A percentile compares a stretch with the other conserved stretches of the same genome.
Conservation (phyloP, 441 rosid genomes). For the Aleurites moluccanus region DNA sequence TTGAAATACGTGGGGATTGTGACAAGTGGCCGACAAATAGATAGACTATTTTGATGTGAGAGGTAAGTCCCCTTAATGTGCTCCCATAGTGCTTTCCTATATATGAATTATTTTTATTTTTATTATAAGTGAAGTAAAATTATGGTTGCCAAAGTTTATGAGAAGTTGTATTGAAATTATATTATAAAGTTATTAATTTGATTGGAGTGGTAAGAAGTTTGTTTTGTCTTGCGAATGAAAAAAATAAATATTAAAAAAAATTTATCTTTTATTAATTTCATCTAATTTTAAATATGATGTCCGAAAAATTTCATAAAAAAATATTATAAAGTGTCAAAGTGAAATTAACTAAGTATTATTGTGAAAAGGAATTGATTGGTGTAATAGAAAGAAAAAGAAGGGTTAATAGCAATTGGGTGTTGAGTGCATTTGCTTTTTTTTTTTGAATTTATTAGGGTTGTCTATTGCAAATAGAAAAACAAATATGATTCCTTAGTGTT, state of each 20-base stretch:
- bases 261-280: too few species aligned
- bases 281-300: too few species aligned
- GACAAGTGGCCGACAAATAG: slow-evolving; percentile 49
- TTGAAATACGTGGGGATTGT: slow-evolving; percentile 9
- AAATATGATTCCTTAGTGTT: slow-evolving; percentile 29
- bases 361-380: slow-evolving; percentile 14
- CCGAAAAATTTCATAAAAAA: too few species aligned
- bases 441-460: slow-evolving; percentile 27
- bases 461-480: slow-evolving; percentile 17
- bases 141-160: too few species aligned
- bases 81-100: slow-evolving; percentile 28
- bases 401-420: slow-evolving; percentile 11
- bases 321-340: too few species aligned
- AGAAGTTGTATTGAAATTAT: too few species aligned
- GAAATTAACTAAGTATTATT: too few species aligned
- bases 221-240: too few species aligned
- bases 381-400: slow-evolving; percentile 6
- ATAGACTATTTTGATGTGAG: slow-evolving; percentile 29
- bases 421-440: slow-evolving; percentile 30
- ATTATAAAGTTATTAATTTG: too few species aligned
- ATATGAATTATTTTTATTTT: slow-evolving; percentile 19
- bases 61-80: slow-evolving; percentile 16
- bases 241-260: too few species aligned
- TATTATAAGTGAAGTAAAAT: not conserved
- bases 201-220: too few species aligned